Base-by-base conservation (phyloP, 345 rosid genomes). In the Linum usitatissimum region DNA sequence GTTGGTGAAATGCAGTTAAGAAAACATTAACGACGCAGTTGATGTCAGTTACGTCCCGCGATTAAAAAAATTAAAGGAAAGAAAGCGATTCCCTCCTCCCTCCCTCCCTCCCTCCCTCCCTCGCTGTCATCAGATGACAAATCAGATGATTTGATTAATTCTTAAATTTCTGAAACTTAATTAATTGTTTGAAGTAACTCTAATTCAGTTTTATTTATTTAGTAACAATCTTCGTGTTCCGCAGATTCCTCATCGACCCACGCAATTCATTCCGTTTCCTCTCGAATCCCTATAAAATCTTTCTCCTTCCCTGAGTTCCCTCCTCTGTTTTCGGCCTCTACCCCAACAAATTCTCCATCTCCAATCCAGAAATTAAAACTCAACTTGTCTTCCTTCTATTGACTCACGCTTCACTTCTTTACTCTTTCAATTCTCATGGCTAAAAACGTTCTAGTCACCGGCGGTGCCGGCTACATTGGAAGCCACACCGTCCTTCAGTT, bases 401-500 rank as follows among this genome's bases (percentile, higher is more conserved):
- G 53, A 53, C 14, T 18, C 15, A 2, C 55, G n/a, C 31, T 30
- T 15, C 30, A 55, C 34, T 34, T 19, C 38, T 28, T 30, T 13
- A 1, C 20, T 34, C 10, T n/a, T 18, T 10, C 15, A 1, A 3
- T 13, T 31, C n/a, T 39, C 21, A 81, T 79, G 86, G 71, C 76
- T 60, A 71, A 39, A 64, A 81, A 34, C 61, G 73, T 93, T 60
- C 75, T 94, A 59, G 97, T 94, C 20, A 88, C 95, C 64, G 99
- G 99, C 8, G 99, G 99, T 38, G 96, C 99, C 71, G 99, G 97
- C 57, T 94, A 87, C 76, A 94, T 90, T 62, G 99, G 99, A 5
- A 90, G 89, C 66, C 99, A 94, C 80, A 85, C 99, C 3, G 99
- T 90, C 59, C 87, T 94, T 53, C 97, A 94, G 76, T 78, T 94